A percentile compares a stretch with the other conserved stretches of the same genome.
phyloP scores from a whole-genome alignment of 2,329 filamentous ascomycete genomes.

The Xylogone sp. region DNA sequence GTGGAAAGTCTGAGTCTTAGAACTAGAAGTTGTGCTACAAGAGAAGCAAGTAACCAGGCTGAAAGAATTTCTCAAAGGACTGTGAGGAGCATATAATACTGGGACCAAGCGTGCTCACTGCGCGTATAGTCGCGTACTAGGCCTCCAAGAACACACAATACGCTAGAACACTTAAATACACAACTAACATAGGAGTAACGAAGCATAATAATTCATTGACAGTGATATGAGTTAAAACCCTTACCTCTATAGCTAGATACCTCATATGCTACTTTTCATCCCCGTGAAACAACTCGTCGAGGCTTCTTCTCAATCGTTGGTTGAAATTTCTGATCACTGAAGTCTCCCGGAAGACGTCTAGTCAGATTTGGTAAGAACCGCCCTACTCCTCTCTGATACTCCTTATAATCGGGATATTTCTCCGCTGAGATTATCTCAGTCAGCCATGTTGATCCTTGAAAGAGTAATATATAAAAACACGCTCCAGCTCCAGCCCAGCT shows the following conservation, averaged over 20 bases:
- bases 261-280: not conserved
- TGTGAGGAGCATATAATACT: too few species aligned
- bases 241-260: slow-evolving; percentile 1
- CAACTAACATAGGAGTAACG: not conserved
- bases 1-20: not conserved
- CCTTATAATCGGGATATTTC: slow-evolving; percentile 85
- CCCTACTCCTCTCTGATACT: slow-evolving; percentile 79
- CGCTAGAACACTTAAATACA: not conserved
- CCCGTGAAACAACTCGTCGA: not conserved
- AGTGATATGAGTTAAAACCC: not conserved
- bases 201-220: not conserved
- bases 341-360: slow-evolving; percentile 20
- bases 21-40: not conserved
- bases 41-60: not conserved
- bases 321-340: slow-evolving; percentile 19
- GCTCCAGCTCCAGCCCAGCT: slow-evolving; percentile 78
- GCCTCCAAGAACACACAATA: not conserved
- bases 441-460: slow-evolving; percentile 84
- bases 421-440: slow-evolving; percentile 76
- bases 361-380: slow-evolving; percentile 66
- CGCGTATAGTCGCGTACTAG: not conserved
- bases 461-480: slow-evolving; percentile 69
- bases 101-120: not conserved
- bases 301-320: slow-evolving; percentile 13
- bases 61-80: not conserved